Conservation (phyloP, 768 basidiomycete genomes). For the Dendrothele bispora region DNA sequence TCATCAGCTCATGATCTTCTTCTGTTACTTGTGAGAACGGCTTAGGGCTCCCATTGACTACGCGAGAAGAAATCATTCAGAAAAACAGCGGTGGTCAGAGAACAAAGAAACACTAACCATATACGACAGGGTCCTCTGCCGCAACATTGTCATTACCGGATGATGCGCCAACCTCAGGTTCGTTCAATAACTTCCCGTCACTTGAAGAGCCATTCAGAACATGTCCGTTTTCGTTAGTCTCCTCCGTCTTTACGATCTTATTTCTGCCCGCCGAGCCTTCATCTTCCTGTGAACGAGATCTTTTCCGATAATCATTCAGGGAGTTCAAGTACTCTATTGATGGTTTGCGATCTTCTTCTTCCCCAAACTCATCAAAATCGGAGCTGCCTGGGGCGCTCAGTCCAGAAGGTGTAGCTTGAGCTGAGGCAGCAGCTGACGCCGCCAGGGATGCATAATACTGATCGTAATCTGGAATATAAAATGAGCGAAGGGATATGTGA, state of each 20-base stretch:
- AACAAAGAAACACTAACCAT: constrained; percentile 50
- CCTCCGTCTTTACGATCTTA: constrained; percentile 45
- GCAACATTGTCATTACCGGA: constrained; percentile 18
- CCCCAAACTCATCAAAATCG: constrained; percentile 50
- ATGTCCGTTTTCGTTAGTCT: constrained; percentile 14
- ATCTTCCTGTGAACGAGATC: constrained; percentile 68
- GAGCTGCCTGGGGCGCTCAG: constrained; percentile 44
- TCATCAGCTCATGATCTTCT: constrained; percentile 91
- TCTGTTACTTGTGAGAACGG: constrained; percentile 83
- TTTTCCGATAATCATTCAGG: constrained; percentile 71
- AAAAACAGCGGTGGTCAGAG: constrained; percentile 3
- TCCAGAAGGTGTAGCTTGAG: constrained; percentile 61
- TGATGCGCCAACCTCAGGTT: constrained; percentile 7
- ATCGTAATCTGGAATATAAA: constrained; percentile 58
- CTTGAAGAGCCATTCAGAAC: constrained; percentile 6
- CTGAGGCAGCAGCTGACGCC: constrained; percentile 58
- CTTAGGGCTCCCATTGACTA: constrained; percentile 76
- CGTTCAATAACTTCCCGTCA: constrained; percentile 1
- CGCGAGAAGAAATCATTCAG: constrained; percentile 1
- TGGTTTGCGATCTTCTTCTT: constrained; percentile 69
- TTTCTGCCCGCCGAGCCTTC: constrained; percentile 36
- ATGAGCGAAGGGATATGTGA: constrained; percentile 1
- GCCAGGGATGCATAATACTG: constrained; percentile 81
- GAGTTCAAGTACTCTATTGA: constrained; percentile 65
- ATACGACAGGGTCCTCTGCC: constrained; percentile 63